Conservation (phyloP, 305 asterid genomes). For the Andrographis paniculata region DNA sequence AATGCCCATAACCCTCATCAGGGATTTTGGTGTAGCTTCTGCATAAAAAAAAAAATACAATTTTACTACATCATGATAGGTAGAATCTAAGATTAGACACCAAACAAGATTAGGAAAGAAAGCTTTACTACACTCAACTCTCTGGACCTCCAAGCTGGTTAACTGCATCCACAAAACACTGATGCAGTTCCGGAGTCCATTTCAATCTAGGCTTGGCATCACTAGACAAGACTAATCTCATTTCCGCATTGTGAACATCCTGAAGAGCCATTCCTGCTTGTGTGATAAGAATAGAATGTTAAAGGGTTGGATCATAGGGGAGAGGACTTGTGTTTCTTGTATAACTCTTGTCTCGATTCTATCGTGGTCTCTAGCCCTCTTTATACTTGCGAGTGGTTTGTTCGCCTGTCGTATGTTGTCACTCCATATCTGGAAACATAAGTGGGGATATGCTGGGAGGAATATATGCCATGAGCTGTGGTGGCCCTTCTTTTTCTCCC, state of each 20-base stretch:
- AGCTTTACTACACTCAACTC: conserved; percentile 43
- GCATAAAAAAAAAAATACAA: conserved; percentile 23
- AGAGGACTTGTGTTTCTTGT: conserved; percentile 13
- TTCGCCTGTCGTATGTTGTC: conserved; percentile 58
- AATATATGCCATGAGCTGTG: conserved; percentile 84
- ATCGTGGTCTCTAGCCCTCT: conserved; percentile 32
- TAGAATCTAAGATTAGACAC: background rate
- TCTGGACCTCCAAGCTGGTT: conserved; percentile 89
- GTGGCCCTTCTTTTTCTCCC: conserved; percentile 47
- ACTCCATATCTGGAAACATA: conserved; percentile 91
- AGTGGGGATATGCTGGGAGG: conserved; percentile 60
- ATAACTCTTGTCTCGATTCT: conserved; percentile 18
- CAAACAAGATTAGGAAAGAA: background rate
- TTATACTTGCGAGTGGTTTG: conserved; percentile 55
- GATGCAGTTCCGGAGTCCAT: conserved; percentile 91
- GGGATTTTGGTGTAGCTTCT: conserved; percentile 94
- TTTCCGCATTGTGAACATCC: conserved; percentile 36
- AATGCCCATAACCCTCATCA: conserved; percentile 89
- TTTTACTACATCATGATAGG: background rate
- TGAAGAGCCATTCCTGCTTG: conserved; percentile 40
- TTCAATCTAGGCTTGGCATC: conserved; percentile 89
- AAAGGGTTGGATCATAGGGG: conserved; percentile 33
- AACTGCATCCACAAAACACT: conserved; percentile 55
- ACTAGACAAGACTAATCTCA: conserved; percentile 61
- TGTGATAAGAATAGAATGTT: conserved; percentile 17